These are phyloP conservation scores for Opeltia flavorubescens DNA, from an alignment of 495 filamentous ascomycete species.

Conservation along the genomic window DNA sequence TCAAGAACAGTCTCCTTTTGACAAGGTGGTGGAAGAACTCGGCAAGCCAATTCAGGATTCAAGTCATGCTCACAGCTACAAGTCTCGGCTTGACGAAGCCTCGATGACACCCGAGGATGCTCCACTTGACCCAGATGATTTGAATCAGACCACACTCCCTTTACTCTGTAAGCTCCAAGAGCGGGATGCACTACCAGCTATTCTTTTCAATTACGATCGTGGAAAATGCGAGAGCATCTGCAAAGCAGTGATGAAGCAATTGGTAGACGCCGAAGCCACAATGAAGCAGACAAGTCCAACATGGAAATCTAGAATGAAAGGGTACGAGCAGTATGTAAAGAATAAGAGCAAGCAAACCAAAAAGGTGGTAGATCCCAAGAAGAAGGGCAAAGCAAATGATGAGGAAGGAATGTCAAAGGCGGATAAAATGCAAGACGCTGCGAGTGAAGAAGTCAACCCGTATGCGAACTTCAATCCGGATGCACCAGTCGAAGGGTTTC, in stretches of 20 bases:
- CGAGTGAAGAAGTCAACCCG: slow-evolving; percentile 34
- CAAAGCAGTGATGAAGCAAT: slow-evolving; percentile 27
- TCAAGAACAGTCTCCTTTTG: slow-evolving; percentile 45
- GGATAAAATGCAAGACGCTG: slow-evolving; percentile 39
- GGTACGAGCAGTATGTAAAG: slow-evolving; percentile 38
- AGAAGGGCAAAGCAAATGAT: slow-evolving; percentile 26
- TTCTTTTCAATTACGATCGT: slow-evolving; percentile 68
- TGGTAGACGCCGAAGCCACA: slow-evolving; percentile 35
- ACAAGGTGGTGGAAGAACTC: slow-evolving; percentile 32
- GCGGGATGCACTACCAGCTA: slow-evolving; percentile 51
- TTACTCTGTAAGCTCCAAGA: slow-evolving; percentile 46
- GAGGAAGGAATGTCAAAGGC: slow-evolving; percentile 32
- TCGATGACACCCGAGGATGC: neutral
- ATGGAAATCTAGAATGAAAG: slow-evolving; percentile 44
- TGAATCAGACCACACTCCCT: slow-evolving; percentile 38
- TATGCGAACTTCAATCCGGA: slow-evolving; percentile 52
- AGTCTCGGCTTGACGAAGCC: slow-evolving; percentile 5
- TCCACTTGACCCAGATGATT: slow-evolving; percentile 12
- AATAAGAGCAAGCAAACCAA: slow-evolving; percentile 21
- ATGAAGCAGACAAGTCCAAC: slow-evolving; percentile 40
- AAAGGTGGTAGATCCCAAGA: slow-evolving; percentile 24
- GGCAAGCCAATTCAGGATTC: slow-evolving; percentile 5
- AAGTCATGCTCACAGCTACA: slow-evolving; percentile 5
- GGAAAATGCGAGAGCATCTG: slow-evolving; percentile 44
- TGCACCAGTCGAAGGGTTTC: slow-evolving; percentile 44